Evolutionary conservation across 2,329 filamentous ascomycete genomes (phyloP).

Genomic region (Hyphodiscus sp.): DNA sequence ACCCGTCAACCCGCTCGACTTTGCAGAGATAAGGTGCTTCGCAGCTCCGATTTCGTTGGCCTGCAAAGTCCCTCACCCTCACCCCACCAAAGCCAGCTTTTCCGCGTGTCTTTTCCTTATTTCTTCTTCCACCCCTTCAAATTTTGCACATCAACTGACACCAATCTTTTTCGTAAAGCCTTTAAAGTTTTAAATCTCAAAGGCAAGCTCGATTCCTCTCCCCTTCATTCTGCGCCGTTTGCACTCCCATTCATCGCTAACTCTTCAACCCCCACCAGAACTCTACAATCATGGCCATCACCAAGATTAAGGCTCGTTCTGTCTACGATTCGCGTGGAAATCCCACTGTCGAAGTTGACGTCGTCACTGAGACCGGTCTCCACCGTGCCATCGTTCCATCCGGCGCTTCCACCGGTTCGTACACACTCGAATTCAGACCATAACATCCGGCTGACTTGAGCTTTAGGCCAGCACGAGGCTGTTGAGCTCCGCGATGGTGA

Average conservation of each 20-base stretch:
- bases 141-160: background rate
- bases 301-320: conserved; percentile 84
- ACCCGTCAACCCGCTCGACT: background rate
- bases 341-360: conserved; percentile 97
- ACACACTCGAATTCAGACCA: conserved; percentile 1
- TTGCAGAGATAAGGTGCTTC: background rate
- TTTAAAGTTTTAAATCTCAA: background rate
- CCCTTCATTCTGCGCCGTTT: background rate
- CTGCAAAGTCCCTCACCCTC: background rate
- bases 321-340: conserved; percentile 99
- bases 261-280: background rate
- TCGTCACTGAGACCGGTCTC: conserved; percentile 91
- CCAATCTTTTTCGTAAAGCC: background rate
- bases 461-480: conserved; percentile 77
- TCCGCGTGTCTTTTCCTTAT: background rate
- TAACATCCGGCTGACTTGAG: conserved; percentile 15
- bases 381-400: conserved; percentile 97
- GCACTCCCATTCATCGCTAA: background rate
- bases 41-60: background rate
- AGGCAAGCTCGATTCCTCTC: background rate
- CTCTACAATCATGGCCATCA: conserved; percentile 72
- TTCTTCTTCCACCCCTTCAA: background rate
- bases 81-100: background rate
- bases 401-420: conserved; percentile 86
- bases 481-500: conserved; percentile 87